A percentile compares a stretch with the other conserved stretches of the same genome.
Conservation (phyloP, 139 green algal genomes). For the Edaphochlamys debaryana region DNA sequence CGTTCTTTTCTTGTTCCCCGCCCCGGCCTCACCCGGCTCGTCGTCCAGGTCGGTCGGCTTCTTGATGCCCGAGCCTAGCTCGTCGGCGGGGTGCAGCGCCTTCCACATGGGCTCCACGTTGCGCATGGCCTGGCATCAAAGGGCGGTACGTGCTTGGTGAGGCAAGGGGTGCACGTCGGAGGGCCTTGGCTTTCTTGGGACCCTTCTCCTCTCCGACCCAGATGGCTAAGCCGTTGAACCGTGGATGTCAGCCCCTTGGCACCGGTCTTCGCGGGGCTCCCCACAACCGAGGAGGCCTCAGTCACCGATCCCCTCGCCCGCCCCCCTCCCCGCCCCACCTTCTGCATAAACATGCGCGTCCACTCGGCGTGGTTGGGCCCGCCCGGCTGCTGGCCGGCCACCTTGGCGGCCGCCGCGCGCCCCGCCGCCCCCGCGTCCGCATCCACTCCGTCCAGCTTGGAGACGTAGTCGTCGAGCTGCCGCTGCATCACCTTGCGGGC, state of each 20-base stretch:
- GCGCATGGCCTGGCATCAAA: constrained; percentile 37
- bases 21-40: too few relatives aligned
- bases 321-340: background rate
- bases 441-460: background rate
- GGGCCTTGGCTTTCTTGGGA: too few relatives aligned
- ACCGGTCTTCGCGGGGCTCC: background rate
- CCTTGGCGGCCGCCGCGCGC: background rate
- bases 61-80: too few relatives aligned
- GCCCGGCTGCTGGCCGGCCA: background rate
- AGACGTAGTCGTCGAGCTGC: constrained; percentile 35
- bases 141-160: too few relatives aligned
- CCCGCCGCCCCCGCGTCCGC: background rate
- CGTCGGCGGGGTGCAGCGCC: constrained; percentile 34
- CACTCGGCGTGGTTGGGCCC: background rate
- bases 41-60: too few relatives aligned
- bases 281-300: too few relatives aligned
- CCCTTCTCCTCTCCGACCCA: too few relatives aligned
- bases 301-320: too few relatives aligned
- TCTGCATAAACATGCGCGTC: constrained; percentile 32
- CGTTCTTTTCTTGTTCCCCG: too few relatives aligned
- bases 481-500: constrained; percentile 33
- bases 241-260: too few relatives aligned
- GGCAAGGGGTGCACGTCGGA: too few relatives aligned
- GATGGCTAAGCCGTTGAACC: too few relatives aligned
- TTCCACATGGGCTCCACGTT: constrained; percentile 28